Evolutionary conservation across 108 stramenopile genomes (phyloP).

Genomic region (Skeletonema tropicum): DNA sequence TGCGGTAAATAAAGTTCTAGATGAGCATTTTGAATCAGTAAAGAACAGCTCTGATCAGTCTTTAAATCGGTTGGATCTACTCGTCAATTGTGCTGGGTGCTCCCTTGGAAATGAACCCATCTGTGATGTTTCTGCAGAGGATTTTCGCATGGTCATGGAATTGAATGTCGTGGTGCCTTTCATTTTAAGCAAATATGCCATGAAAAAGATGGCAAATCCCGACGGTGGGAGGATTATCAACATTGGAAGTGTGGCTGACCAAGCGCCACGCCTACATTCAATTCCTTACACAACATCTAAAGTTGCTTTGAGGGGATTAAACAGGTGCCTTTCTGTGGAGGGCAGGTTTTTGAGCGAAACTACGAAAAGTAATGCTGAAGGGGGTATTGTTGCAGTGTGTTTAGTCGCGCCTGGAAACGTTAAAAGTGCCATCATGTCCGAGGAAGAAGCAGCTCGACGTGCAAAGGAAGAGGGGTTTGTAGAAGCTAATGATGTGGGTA

Average conservation of each 20-base stretch:
- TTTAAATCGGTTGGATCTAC: slow-evolving; percentile 36
- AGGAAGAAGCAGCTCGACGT: slow-evolving; percentile 33
- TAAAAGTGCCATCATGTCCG: slow-evolving; percentile 43
- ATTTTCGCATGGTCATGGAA: slow-evolving; percentile 36
- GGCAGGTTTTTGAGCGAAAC: slow-evolving; percentile 33
- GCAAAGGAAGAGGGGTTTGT: slow-evolving; percentile 49
- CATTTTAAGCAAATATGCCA: slow-evolving; percentile 37
- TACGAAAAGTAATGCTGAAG: slow-evolving; percentile 25
- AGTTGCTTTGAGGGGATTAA: slow-evolving; percentile 41
- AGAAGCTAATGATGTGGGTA: slow-evolving; percentile 44
- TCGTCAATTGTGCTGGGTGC: slow-evolving; percentile 46
- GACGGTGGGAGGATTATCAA: slow-evolving; percentile 40
- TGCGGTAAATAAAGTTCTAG: slow-evolving; percentile 21
- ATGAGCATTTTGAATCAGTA: slow-evolving; percentile 42
- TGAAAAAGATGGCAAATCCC: slow-evolving; percentile 32
- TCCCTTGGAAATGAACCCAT: slow-evolving; percentile 43
- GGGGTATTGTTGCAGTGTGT: slow-evolving; percentile 39
- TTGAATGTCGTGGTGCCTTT: slow-evolving; percentile 39
- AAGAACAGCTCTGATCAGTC: slow-evolving; percentile 16
- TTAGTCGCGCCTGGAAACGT: slow-evolving; percentile 54
- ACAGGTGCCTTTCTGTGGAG: slow-evolving; percentile 31
- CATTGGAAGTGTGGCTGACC: slow-evolving; percentile 43
- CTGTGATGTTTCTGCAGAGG: slow-evolving; percentile 27
- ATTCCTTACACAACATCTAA: slow-evolving; percentile 48
- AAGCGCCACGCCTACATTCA: slow-evolving; percentile 40